phyloP scores from a whole-genome alignment of 768 basidiomycete species.

The Amanita muscaria region DNA sequence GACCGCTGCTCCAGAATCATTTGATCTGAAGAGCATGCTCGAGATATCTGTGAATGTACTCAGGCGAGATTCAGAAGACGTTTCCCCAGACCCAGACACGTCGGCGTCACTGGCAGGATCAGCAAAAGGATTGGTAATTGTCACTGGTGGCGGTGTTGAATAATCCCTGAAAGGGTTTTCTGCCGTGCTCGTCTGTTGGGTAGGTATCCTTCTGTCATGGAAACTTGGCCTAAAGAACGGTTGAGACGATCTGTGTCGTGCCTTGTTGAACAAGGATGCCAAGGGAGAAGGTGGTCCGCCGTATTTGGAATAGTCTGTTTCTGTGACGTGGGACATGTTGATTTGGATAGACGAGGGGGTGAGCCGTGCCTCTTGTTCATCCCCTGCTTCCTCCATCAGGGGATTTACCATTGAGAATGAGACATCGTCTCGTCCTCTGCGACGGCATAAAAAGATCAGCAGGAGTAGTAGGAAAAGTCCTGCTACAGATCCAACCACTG shows the following conservation, averaged over 20 bases:
- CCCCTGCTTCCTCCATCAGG: not conserved
- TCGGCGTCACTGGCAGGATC: no score
- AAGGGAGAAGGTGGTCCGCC: not conserved
- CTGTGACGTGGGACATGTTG: not conserved
- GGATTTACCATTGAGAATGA: not conserved
- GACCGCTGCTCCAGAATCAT: no score
- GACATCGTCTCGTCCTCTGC: not conserved
- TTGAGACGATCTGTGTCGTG: not conserved
- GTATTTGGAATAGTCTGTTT: not conserved
- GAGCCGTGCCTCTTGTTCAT: not conserved
- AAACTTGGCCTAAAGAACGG: not conserved
- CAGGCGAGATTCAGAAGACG: no score
- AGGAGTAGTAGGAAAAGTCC: not conserved
- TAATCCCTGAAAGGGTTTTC: not conserved
- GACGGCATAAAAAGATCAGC: not conserved
- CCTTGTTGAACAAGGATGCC: not conserved
- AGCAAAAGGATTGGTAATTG: no score
- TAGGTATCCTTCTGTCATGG: no score
- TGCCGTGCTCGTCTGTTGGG: not conserved
- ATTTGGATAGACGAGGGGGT: not conserved
- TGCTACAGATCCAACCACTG: not conserved
- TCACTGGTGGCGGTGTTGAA: no score
- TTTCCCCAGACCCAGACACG: no score
- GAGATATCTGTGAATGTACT: no score
- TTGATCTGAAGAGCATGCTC: no score